Evolutionary conservation across 345 rosid species (phyloP).

Genomic region (Reutealis trisperma): DNA sequence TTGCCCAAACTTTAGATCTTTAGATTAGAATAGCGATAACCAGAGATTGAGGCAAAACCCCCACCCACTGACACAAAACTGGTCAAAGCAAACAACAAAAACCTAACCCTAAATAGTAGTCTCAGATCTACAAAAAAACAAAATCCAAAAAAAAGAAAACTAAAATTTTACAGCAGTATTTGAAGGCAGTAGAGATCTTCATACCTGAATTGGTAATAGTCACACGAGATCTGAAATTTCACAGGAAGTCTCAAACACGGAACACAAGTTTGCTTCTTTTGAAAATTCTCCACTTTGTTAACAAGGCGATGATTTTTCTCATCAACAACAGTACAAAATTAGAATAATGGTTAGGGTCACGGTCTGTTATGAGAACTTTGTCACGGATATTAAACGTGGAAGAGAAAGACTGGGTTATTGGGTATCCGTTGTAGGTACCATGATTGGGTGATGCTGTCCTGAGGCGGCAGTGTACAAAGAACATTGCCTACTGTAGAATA

Average conservation of each 20-base stretch:
- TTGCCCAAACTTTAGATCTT: constrained; percentile 26
- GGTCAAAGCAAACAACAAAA: constrained; percentile 1
- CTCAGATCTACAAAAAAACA: background rate
- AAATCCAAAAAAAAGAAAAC: background rate
- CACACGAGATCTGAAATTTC: constrained; percentile 27
- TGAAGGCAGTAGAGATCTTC: background rate
- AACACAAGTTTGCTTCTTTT: constrained; percentile 8
- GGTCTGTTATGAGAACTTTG: constrained; percentile 16
- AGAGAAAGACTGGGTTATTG: constrained; percentile 9
- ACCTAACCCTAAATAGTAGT: background rate
- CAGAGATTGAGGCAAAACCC: background rate
- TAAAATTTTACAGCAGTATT: too few species aligned
- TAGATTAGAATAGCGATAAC: background rate
- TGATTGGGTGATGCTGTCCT: background rate
- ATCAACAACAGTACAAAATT: too few species aligned
- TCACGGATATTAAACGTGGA: constrained; percentile 41
- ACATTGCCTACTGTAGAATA: too few species aligned
- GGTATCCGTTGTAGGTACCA: background rate
- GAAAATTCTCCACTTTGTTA: constrained; percentile 5
- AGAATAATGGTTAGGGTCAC: constrained; percentile 14
- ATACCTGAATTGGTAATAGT: constrained; percentile 27
- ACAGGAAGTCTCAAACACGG: constrained; percentile 20
- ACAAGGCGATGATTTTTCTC: background rate
- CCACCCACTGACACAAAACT: background rate
- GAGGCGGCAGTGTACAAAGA: background rate